Percentiles rank a stretch among this genome's conserved stretches.
Conservation (phyloP, 768 basidiomycete genomes). For the Strobilomyces confusus region DNA sequence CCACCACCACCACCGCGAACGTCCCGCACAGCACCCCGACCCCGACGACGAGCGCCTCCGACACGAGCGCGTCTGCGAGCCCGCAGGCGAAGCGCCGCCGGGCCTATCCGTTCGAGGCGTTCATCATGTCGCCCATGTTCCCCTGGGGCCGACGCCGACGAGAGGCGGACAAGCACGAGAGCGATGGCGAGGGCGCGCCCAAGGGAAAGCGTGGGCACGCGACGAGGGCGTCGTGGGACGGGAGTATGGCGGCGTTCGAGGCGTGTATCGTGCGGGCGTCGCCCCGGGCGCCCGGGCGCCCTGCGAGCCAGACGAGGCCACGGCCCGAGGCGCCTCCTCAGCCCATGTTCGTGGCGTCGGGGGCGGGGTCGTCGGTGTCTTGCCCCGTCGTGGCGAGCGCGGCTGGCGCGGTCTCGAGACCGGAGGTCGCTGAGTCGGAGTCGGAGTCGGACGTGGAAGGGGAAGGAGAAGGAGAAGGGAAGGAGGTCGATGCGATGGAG, state of each 20-base stretch:
- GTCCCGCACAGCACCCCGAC: not conserved
- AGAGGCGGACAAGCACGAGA: no score
- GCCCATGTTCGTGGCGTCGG: not conserved
- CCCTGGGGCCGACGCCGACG: not conserved
- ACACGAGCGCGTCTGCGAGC: not conserved
- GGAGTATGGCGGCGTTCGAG: constrained; percentile 16
- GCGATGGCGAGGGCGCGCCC: not conserved
- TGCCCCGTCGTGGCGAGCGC: not conserved
- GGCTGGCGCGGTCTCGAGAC: not conserved
- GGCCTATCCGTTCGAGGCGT: constrained; percentile 15
- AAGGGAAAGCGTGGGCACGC: not conserved
- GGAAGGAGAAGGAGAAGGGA: not conserved
- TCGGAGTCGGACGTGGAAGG: not conserved
- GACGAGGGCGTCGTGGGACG: not conserved
- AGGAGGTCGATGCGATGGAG: not conserved
- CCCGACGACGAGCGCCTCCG: not conserved
- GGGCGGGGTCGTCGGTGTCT: not conserved
- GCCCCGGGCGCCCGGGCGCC: not conserved
- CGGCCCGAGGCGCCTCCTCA: not conserved
- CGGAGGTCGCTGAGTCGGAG: not conserved
- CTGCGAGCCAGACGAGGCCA: not conserved
- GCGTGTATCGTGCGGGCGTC: constrained; percentile 16
- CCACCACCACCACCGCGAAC: not conserved
- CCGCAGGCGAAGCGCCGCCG: not conserved
- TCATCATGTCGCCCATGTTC: constrained; percentile 18